Base-by-base conservation (phyloP, 2,329 filamentous ascomycete species). In the Cladophialophora bantiana region DNA sequence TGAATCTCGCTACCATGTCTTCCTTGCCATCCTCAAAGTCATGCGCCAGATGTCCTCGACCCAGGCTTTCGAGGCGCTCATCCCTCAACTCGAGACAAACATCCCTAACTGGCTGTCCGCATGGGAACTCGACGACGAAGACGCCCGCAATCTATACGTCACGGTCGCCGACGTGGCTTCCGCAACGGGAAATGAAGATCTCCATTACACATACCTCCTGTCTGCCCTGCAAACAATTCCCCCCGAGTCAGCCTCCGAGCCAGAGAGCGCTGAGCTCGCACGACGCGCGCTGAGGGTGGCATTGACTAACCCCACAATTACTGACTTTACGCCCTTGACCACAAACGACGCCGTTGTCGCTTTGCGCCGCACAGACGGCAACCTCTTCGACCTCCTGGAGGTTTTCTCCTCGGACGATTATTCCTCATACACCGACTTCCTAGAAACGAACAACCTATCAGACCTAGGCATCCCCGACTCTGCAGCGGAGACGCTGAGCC, bases 391-490 rank as follows among this genome's bases (percentile, higher is more conserved):
- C 81, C 88, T 99, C 42, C 90, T 99, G 64, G 94, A 97, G 76
- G 92, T 98, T 76, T 97, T 98, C 81, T 91, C 92, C 73, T 91
- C 95, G 76, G 94, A 98, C 80, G 91, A 94, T 74, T 88, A 97
- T 62, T 94, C 98, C 78, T 93, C 97, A 81, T 97, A 95, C 83
- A 91, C 93, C 79, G 94, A 97, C 81, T 98, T 98, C 84, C 89
- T 92, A 78, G 91, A 96, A 54, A 73, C 79, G 67, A 81, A 76
- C 60, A 78, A 78, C 10, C 77, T 82, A 62, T 71, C 77, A 35
- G 76, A 77, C 75, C 92, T 96, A 82, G 97, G 93, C 83, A 82
- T 98, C 68, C 89, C 94, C 79, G 86, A 90, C 75, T 87, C 92
- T 76, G 86, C 88, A 71, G 86, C 90, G 57, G 89, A 96, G 61